Percentiles rank a stretch among this genome's conserved stretches.
Evolutionary conservation across 768 basidiomycete genomes (phyloP).

Genomic region (Xerocomus brunneocitrinus): DNA sequence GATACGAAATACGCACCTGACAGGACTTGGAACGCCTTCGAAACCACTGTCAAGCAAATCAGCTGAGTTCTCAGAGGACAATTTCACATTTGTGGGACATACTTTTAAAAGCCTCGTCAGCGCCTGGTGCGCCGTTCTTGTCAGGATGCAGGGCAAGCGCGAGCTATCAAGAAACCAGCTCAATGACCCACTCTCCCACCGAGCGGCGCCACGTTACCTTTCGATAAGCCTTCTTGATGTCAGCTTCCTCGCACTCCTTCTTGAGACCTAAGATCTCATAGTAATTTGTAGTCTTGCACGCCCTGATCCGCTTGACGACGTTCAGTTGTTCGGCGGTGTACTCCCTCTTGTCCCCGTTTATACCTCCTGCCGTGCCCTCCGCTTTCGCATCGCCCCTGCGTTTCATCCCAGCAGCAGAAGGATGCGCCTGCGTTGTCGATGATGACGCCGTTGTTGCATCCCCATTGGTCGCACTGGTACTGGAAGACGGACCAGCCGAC

Average conservation of each 20-base stretch:
- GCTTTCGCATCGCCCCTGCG: conserved; percentile 46
- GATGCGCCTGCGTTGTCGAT: conserved; percentile 61
- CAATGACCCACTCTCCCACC: conserved; percentile 5
- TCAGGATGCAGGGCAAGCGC: conserved; percentile 88
- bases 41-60: conserved; percentile 66
- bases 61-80: neutral
- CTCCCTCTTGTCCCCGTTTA: conserved; percentile 72
- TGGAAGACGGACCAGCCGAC: conserved; percentile 39
- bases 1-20: conserved; percentile 47
- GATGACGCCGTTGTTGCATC: conserved; percentile 39
- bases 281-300: conserved; percentile 86
- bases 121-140: conserved; percentile 95
- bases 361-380: conserved; percentile 55
- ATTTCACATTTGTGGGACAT: conserved; percentile 26
- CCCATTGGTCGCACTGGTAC: conserved; percentile 28
- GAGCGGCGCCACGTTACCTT: conserved; percentile 57
- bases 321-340: conserved; percentile 81
- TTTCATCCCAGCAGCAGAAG: conserved; percentile 68
- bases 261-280: conserved; percentile 86
- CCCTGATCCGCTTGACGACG: conserved; percentile 80
- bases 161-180: conserved; percentile 43
- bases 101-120: conserved; percentile 99
- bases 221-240: conserved; percentile 92
- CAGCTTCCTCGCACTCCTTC: conserved; percentile 76
- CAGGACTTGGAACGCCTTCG: conserved; percentile 93